phyloP scores from a whole-genome alignment of 2,329 filamentous ascomycete species.

The Phoma sp. region DNA sequence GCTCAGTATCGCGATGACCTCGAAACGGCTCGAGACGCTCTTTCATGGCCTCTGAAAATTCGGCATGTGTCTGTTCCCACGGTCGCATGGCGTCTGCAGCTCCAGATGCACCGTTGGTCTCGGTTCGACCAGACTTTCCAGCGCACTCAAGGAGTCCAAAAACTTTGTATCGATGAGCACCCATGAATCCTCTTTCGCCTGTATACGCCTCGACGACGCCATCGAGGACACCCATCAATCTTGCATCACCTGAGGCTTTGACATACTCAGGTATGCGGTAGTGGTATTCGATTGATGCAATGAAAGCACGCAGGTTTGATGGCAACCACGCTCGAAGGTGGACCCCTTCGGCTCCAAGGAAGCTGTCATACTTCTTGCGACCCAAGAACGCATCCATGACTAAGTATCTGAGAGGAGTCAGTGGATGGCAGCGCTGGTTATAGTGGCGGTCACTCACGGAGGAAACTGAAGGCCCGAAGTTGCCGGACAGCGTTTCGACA shows the following conservation, averaged over 20 bases:
- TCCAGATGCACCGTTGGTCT: constrained; percentile 35
- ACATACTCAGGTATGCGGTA: constrained; percentile 63
- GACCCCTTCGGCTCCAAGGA: constrained; percentile 60
- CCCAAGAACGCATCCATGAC: constrained; percentile 38
- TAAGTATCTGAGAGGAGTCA: constrained; percentile 16
- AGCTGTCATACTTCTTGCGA: constrained; percentile 58
- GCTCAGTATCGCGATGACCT: constrained; percentile 56
- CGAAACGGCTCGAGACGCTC: constrained; percentile 60
- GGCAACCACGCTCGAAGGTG: constrained; percentile 62
- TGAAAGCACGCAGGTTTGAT: constrained; percentile 62
- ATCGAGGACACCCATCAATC: constrained; percentile 61
- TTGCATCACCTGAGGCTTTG: constrained; percentile 56
- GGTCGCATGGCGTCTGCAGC: constrained; percentile 27
- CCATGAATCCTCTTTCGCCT: constrained; percentile 64
- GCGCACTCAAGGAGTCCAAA: constrained; percentile 62
- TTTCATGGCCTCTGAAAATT: constrained; percentile 62
- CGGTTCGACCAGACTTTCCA: constrained; percentile 60
- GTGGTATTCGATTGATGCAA: constrained; percentile 62
- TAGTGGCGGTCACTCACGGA: constrained; percentile 1
- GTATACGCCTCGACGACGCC: constrained; percentile 63
- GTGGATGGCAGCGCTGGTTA: not conserved
- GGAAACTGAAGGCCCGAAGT: constrained; percentile 35
- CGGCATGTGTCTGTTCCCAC: constrained; percentile 33
- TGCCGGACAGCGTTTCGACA: constrained; percentile 34
- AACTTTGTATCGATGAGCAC: constrained; percentile 63